Evolutionary conservation across 768 basidiomycete species (phyloP).

Genomic region (Boletus rubroflammeus): DNA sequence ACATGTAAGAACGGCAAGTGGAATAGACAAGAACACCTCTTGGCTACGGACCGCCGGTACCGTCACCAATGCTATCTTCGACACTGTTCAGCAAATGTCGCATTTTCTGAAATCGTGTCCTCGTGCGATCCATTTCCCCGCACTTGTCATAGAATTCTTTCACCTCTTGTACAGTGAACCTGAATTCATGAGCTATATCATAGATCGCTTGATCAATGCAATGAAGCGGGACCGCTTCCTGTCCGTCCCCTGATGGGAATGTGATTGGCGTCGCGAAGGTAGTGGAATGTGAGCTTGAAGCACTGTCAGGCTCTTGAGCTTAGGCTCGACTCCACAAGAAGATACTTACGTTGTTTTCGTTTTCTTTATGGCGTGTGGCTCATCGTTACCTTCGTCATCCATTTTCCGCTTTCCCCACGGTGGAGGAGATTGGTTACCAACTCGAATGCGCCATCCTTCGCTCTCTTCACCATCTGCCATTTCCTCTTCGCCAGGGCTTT

Average conservation of each 20-base stretch:
- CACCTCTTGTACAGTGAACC: conserved; percentile 75
- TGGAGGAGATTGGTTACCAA: conserved; percentile 63
- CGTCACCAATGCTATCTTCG: conserved; percentile 18
- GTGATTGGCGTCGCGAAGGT: conserved; percentile 3
- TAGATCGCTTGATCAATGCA: conserved; percentile 62
- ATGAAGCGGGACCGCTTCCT: conserved; percentile 38
- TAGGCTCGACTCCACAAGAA: not conserved
- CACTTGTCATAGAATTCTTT: conserved; percentile 73
- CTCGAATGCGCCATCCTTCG: conserved; percentile 63
- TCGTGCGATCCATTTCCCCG: conserved; percentile 67
- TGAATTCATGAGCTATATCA: conserved; percentile 64
- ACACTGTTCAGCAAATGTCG: conserved; percentile 41
- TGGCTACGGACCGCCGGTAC: conserved; percentile 4
- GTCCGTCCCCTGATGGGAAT: conserved; percentile 6
- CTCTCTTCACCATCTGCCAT: conserved; percentile 56
- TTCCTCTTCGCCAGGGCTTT: conserved; percentile 60
- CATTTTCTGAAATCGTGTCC: conserved; percentile 64
- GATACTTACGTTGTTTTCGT: conserved; percentile 39
- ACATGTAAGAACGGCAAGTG: not conserved
- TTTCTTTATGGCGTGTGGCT: conserved; percentile 38
- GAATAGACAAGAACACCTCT: not conserved
- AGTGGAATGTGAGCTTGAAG: conserved; percentile 1
- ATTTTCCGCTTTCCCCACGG: conserved; percentile 63
- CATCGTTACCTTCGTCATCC: conserved; percentile 35
- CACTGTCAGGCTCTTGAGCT: conserved; percentile 3